A percentile compares a stretch with the other conserved stretches of the same genome.
Evolutionary conservation across 139 green algal species (phyloP).

Genomic region (Pleodorina starrii): DNA sequence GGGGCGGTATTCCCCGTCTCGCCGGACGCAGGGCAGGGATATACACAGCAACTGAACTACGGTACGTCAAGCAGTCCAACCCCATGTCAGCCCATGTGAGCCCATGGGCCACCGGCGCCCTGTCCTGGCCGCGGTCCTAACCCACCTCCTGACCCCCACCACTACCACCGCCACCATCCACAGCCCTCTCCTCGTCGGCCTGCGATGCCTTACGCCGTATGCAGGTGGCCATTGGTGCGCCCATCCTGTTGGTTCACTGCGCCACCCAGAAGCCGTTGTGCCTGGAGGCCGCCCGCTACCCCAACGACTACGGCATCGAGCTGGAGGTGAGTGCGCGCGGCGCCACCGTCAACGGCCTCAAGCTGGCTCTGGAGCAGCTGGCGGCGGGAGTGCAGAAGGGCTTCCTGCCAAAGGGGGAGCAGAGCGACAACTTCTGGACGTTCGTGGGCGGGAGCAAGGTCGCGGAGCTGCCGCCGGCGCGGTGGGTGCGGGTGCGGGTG

Average conservation of each 20-base stretch:
- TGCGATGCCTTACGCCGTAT: too few relatives aligned
- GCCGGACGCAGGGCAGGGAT: too few relatives aligned
- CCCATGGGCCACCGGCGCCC: too few relatives aligned
- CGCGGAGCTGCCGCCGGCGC: slow-evolving; percentile 20
- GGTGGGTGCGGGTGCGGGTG: neutral
- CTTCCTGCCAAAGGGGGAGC: slow-evolving; percentile 57
- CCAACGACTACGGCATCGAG: slow-evolving; percentile 68
- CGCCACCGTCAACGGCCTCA: slow-evolving; percentile 39
- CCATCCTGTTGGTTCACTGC: slow-evolving; percentile 62
- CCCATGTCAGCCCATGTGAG: too few relatives aligned
- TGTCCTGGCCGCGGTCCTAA: too few relatives aligned
- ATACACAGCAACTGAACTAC: too few relatives aligned
- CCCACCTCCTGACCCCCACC: too few relatives aligned
- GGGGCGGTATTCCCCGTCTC: too few relatives aligned
- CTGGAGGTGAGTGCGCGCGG: slow-evolving; percentile 49
- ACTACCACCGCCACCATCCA: too few relatives aligned
- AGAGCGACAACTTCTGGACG: slow-evolving; percentile 49
- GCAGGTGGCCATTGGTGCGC: slow-evolving; percentile 54
- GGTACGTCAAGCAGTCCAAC: too few relatives aligned
- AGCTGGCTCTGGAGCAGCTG: slow-evolving; percentile 55
- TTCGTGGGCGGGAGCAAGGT: slow-evolving; percentile 59
- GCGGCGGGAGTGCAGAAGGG: slow-evolving; percentile 18
- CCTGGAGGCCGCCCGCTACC: slow-evolving; percentile 58
- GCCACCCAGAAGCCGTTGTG: slow-evolving; percentile 65
- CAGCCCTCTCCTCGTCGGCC: too few relatives aligned